Percentiles rank a stretch among this genome's conserved stretches.
Evolutionary conservation across 2,329 filamentous ascomycete species (phyloP).

Genomic region (Penicillium brasilianum): DNA sequence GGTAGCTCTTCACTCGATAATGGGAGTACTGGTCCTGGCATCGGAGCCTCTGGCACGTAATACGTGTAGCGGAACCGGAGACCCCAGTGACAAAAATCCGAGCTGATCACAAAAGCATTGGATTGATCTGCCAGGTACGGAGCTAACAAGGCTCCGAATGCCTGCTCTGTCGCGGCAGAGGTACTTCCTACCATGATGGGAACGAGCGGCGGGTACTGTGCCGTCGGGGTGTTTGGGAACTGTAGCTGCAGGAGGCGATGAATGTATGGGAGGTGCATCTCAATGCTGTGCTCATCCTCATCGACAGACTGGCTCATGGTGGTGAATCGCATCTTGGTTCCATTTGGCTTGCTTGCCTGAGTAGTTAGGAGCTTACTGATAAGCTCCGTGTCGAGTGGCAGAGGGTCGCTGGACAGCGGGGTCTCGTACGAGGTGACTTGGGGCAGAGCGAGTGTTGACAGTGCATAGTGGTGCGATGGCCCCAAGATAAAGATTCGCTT

Average conservation of each 20-base stretch:
- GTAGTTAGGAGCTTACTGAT: constrained; percentile 45
- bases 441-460: constrained; percentile 77
- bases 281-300: constrained; percentile 85
- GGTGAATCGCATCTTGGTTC: constrained; percentile 44
- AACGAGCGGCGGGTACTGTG: constrained; percentile 73
- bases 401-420: constrained; percentile 49
- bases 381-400: constrained; percentile 51
- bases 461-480: constrained; percentile 85
- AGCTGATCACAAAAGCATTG: constrained; percentile 86
- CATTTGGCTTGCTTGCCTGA: constrained; percentile 36
- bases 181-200: constrained; percentile 87
- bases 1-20: constrained; percentile 50
- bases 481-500: constrained; percentile 92
- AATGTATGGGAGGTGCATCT: constrained; percentile 96
- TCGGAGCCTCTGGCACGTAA: constrained; percentile 64
- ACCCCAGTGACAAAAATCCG: constrained; percentile 98
- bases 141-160: constrained; percentile 71
- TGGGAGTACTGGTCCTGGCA: constrained; percentile 42
- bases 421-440: constrained; percentile 62
- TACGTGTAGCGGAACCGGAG: constrained; percentile 80
- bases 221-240: constrained; percentile 53
- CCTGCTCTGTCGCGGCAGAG: constrained; percentile 66
- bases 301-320: constrained; percentile 70
- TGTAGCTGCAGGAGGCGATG: constrained; percentile 72
- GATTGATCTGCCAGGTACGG: constrained; percentile 74